These are phyloP conservation scores for Mariannaea elegans DNA, from an alignment of 2,329 filamentous ascomycete genomes.

Conservation along the genomic window DNA sequence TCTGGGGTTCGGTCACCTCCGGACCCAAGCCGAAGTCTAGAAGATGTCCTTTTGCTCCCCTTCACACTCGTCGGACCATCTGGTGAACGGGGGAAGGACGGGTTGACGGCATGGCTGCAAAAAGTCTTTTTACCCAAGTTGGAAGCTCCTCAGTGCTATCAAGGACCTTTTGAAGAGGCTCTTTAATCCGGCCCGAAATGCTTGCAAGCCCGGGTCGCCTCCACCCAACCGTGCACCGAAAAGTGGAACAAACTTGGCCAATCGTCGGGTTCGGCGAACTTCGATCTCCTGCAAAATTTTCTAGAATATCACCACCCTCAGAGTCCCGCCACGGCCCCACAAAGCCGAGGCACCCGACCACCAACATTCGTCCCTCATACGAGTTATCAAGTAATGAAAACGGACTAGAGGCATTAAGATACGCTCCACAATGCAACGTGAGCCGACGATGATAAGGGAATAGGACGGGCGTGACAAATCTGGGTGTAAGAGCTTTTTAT, in stretches of 20 bases:
- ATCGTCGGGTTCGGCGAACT: background rate
- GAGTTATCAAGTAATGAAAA: slow-evolving; percentile 15
- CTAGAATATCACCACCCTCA: slow-evolving; percentile 34
- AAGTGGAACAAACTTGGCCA: slow-evolving; percentile 25
- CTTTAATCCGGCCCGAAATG: slow-evolving; percentile 13
- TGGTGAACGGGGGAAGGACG: background rate
- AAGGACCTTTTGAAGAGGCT: slow-evolving; percentile 25
- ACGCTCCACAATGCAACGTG: background rate
- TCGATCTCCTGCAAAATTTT: slow-evolving; percentile 30
- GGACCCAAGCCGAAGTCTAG: background rate
- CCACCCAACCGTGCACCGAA: slow-evolving; percentile 3
- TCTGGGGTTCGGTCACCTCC: background rate
- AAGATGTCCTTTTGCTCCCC: background rate
- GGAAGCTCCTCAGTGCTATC: slow-evolving; percentile 13
- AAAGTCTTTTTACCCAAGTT: slow-evolving; percentile 1
- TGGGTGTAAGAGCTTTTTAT: background rate
- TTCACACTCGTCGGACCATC: background rate
- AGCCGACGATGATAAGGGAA: slow-evolving; percentile 3
- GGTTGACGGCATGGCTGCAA: background rate
- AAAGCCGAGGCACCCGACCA: slow-evolving; percentile 32
- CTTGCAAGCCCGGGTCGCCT: background rate
- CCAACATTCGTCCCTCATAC: slow-evolving; percentile 29
- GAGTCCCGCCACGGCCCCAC: slow-evolving; percentile 9
- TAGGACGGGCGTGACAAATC: background rate
- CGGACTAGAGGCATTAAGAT: background rate